Conservation (phyloP, 2,329 filamentous ascomycete species). For the Paracorniculantispora psalliotae region DNA sequence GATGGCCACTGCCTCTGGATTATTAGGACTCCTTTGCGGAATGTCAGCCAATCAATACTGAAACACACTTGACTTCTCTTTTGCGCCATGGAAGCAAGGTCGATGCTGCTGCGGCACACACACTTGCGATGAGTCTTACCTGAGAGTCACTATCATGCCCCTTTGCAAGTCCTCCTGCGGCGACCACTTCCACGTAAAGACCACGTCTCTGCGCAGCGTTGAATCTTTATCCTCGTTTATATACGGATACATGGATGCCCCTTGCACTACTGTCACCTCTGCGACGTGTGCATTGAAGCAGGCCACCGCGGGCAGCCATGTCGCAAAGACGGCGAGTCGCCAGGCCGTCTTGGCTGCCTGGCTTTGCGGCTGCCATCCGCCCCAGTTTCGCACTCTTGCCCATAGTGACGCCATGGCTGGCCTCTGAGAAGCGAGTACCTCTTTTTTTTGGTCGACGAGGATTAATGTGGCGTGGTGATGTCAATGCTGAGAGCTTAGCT, state of each 20-base stretch:
- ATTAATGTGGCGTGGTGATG: not conserved
- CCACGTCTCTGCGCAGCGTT: conserved; percentile 49
- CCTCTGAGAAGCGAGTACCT: not conserved
- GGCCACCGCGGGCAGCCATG: conserved; percentile 58
- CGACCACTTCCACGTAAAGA: conserved; percentile 55
- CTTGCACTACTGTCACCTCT: conserved; percentile 52
- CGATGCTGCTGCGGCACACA: no score
- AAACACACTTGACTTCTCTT: no score
- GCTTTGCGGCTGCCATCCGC: conserved; percentile 18
- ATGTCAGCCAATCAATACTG: not conserved
- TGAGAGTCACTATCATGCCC: conserved; percentile 71
- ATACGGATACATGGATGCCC: conserved; percentile 71
- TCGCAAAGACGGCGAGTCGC: conserved; percentile 48
- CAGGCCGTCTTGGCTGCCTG: conserved; percentile 33
- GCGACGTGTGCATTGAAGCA: conserved; percentile 59
- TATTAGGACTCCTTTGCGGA: conserved; percentile 57
- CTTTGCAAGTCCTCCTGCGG: conserved; percentile 54
- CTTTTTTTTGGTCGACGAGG: not conserved
- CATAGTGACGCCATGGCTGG: conserved; percentile 35
- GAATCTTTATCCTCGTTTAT: conserved; percentile 63
- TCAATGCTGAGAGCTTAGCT: not conserved
- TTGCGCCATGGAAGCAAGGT: not conserved
- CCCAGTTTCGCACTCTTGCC: conserved; percentile 26
- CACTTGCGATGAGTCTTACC: conserved; percentile 38
- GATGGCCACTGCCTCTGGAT: conserved; percentile 64